Conservation (phyloP, 75 land plant genomes). For the Ceratopteris richardii region DNA sequence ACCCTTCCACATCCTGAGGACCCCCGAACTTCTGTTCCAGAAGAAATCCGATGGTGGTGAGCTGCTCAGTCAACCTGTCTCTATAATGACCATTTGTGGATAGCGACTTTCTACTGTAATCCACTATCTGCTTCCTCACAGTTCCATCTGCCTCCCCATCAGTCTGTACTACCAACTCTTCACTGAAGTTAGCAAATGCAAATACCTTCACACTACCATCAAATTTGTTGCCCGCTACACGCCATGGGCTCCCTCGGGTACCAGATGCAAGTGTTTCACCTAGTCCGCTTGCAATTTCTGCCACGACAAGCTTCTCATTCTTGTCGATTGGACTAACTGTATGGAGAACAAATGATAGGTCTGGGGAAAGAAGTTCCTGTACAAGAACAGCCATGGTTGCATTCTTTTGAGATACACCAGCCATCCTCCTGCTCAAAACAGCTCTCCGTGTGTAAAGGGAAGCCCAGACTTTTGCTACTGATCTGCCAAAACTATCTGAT, state of each 20-base stretch:
- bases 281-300: constrained; percentile 86
- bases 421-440: constrained; percentile 77
- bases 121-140: constrained; percentile 47
- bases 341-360: constrained; percentile 91
- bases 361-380: constrained; percentile 87
- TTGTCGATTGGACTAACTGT: constrained; percentile 72
- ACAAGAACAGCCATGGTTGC: constrained; percentile 91
- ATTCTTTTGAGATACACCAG: constrained; percentile 67
- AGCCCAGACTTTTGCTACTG: constrained; percentile 91
- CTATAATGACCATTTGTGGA: constrained; percentile 49
- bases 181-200: constrained; percentile 94
- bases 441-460: constrained; percentile 93
- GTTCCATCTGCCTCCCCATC: constrained; percentile 69
- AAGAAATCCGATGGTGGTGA: constrained; percentile 66
- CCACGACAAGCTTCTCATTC: constrained; percentile 54
- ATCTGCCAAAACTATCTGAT: constrained; percentile 51
- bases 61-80: constrained; percentile 52
- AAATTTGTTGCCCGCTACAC: constrained; percentile 62
- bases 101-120: constrained; percentile 74
- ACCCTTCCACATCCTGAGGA: constrained; percentile 96
- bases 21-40: constrained; percentile 77
- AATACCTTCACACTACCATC: constrained; percentile 59
- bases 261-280: constrained; percentile 97
- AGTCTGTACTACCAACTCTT: constrained; percentile 55
- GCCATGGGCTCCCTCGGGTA: constrained; percentile 91